These are phyloP conservation scores for Paulownia fortunei DNA, from an alignment of 257 asterid species.

Conservation along the genomic window DNA sequence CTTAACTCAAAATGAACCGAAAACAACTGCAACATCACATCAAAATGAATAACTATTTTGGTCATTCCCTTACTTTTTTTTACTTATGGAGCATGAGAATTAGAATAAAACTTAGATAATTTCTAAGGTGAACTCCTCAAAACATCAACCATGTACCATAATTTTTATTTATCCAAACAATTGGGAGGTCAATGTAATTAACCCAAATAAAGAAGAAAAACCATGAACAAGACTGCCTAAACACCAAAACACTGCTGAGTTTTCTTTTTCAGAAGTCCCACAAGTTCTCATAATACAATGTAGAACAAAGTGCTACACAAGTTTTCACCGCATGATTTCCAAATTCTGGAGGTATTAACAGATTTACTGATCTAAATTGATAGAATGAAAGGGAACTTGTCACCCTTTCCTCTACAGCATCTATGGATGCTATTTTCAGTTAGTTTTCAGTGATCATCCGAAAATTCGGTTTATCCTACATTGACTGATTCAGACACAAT, in stretches of 20 bases:
- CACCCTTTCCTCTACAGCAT: conserved; percentile 16
- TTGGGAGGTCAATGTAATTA: background rate
- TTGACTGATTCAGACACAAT: conserved; percentile 45
- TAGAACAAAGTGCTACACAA: conserved; percentile 13
- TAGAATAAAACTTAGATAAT: too few species aligned
- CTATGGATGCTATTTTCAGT: background rate
- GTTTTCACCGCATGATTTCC: background rate
- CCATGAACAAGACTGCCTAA: background rate
- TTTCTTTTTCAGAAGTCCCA: background rate
- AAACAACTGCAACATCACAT: too few species aligned
- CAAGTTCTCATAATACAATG: background rate
- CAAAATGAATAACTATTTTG: too few species aligned
- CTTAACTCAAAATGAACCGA: too few species aligned
- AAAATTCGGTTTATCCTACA: conserved; percentile 36
- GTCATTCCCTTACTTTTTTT: too few species aligned
- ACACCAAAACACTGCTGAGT: background rate
- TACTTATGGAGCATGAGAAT: too few species aligned
- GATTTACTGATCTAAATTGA: conserved; percentile 15
- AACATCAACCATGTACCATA: too few species aligned
- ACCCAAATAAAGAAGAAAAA: background rate
- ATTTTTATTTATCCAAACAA: too few species aligned
- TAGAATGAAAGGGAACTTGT: background rate
- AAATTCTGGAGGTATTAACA: conserved; percentile 15
- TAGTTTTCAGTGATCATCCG: conserved; percentile 37
- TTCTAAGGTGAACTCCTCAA: too few species aligned